These are phyloP conservation scores for Erysimum cheiranthoides DNA, from an alignment of 345 rosid genomes.

Conservation along the genomic window DNA sequence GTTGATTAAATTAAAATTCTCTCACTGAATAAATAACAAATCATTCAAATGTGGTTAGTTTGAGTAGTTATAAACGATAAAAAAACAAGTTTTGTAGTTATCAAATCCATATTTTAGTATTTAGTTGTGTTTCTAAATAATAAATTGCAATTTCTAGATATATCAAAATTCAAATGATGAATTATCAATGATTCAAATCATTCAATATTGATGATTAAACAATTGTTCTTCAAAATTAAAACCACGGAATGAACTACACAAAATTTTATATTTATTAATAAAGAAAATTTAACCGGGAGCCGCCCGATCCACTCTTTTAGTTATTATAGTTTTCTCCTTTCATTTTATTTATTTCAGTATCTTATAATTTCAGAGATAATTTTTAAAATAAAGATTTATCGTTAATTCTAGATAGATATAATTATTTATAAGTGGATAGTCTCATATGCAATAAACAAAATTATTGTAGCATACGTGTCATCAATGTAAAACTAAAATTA, in stretches of 20 bases:
- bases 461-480: too few relatives aligned
- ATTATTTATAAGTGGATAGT: not conserved
- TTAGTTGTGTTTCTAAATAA: not conserved
- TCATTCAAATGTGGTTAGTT: conserved; percentile 20
- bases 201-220: not conserved
- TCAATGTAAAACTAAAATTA: too few relatives aligned
- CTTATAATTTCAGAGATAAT: not conserved
- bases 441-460: not conserved
- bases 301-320: not conserved
- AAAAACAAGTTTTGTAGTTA: not conserved
- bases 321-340: not conserved
- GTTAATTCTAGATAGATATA: not conserved
- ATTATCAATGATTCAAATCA: not conserved
- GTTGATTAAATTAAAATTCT: not conserved
- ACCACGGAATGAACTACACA: not conserved
- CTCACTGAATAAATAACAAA: not conserved
- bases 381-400: not conserved
- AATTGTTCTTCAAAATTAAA: not conserved
- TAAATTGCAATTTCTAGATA: not conserved
- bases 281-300: not conserved
- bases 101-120: not conserved
- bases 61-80: conserved; percentile 7
- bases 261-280: not conserved
- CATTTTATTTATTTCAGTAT: not conserved
- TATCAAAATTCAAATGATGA: not conserved